phyloP scores from a whole-genome alignment of 2,329 filamentous ascomycete genomes.

The Sodiomyces alkalinus region DNA sequence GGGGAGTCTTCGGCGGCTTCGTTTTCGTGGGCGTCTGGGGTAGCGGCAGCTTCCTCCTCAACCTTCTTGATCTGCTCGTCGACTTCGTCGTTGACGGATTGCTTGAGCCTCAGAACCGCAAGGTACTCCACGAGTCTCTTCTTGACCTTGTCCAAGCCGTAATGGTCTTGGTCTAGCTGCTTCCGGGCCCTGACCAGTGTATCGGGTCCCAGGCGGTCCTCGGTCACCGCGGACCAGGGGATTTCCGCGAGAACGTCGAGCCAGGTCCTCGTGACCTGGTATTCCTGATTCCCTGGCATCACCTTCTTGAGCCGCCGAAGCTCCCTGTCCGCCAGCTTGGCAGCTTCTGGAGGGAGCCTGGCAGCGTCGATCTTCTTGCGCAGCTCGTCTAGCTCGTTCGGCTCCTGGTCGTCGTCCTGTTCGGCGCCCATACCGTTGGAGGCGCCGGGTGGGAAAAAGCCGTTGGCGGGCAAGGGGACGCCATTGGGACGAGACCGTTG shows the following conservation, averaged over 20 bases:
- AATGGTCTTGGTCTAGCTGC: slow-evolving; percentile 92
- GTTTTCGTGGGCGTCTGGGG: slow-evolving; percentile 10
- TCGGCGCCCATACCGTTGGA: slow-evolving; percentile 22
- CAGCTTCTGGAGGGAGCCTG: slow-evolving; percentile 66
- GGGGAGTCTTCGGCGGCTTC: slow-evolving; percentile 11
- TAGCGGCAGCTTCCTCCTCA: slow-evolving; percentile 35
- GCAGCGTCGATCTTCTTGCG: slow-evolving; percentile 77
- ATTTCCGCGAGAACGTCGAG: slow-evolving; percentile 89
- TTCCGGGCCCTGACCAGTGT: slow-evolving; percentile 68
- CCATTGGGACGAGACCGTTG: slow-evolving; percentile 4
- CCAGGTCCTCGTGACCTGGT: slow-evolving; percentile 85
- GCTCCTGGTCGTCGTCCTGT: slow-evolving; percentile 59
- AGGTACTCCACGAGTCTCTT: slow-evolving; percentile 90
- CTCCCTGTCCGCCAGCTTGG: slow-evolving; percentile 83
- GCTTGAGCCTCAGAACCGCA: slow-evolving; percentile 90
- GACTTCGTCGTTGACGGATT: slow-evolving; percentile 71
- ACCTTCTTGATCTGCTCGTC: slow-evolving; percentile 61
- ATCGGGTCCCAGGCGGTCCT: slow-evolving; percentile 70
- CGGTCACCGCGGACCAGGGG: slow-evolving; percentile 73
- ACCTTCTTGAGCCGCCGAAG: slow-evolving; percentile 82
- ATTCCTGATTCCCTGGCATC: slow-evolving; percentile 91
- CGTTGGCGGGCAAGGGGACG: slow-evolving; percentile 6
- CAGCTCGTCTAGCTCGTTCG: slow-evolving; percentile 81
- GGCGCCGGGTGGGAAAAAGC: slow-evolving; percentile 9
- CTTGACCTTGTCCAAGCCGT: slow-evolving; percentile 93